These are phyloP conservation scores for Logfia minima DNA, from an alignment of 129 eudicot genomes.

Conservation along the genomic window DNA sequence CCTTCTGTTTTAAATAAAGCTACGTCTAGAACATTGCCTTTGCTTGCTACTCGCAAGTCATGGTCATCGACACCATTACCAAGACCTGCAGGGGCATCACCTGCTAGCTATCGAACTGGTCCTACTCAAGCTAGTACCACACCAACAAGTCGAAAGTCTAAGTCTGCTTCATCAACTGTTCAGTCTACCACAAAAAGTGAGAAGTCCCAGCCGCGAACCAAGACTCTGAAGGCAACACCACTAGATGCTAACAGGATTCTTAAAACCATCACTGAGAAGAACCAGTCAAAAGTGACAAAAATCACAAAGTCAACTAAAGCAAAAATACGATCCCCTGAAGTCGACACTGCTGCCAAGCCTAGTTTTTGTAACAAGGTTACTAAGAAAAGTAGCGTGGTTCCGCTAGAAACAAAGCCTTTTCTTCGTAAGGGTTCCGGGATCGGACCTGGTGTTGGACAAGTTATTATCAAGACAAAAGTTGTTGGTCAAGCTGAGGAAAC, in stretches of 20 bases:
- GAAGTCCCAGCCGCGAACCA: conserved; percentile 41
- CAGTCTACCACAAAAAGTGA: conserved; percentile 52
- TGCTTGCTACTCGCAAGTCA: conserved; percentile 78
- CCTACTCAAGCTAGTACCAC: conserved; percentile 40
- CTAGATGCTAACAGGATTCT: conserved; percentile 43
- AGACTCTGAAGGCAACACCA: conserved; percentile 47
- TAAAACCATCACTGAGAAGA: conserved; percentile 44
- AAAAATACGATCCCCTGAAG: conserved; percentile 44
- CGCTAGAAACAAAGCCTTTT: conserved; percentile 83
- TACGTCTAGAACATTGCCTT: conserved; percentile 50
- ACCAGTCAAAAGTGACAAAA: conserved; percentile 43
- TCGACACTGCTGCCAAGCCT: conserved; percentile 56
- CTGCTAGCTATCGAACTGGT: conserved; percentile 52
- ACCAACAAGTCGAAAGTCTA: conserved; percentile 56
- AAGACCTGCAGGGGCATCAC: conserved; percentile 26
- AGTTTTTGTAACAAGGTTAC: conserved; percentile 66
- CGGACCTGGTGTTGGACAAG: conserved; percentile 49
- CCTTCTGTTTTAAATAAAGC: conserved; percentile 57
- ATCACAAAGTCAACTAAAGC: conserved; percentile 48
- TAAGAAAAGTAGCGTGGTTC: conserved; percentile 83
- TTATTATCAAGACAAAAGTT: conserved; percentile 40
- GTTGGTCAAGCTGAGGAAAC: conserved; percentile 45
- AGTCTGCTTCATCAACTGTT: conserved; percentile 48
- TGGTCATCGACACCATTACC: conserved; percentile 83
- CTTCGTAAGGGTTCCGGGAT: conserved; percentile 66